These are phyloP conservation scores for Chalaropsis ovoidea DNA, from an alignment of 2,329 filamentous ascomycete genomes.

Conservation along the genomic window DNA sequence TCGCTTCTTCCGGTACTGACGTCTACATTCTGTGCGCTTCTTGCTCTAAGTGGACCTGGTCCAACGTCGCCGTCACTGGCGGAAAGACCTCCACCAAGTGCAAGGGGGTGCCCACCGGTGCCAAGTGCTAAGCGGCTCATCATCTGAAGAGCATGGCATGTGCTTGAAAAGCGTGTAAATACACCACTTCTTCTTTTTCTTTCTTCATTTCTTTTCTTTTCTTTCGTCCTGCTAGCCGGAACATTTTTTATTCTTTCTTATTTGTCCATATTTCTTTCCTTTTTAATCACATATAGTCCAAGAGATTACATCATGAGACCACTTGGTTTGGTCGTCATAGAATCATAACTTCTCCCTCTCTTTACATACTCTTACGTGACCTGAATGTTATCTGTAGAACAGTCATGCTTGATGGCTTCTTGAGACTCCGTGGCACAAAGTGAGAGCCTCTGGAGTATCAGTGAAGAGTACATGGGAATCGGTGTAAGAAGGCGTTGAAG, in stretches of 20 bases:
- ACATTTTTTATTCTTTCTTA: not conserved
- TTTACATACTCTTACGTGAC: not conserved
- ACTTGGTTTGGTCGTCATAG: not conserved
- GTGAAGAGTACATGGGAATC: too few species aligned
- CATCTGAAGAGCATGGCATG: not conserved
- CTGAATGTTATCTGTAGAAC: not conserved
- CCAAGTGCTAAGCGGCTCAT: slow-evolving; percentile 19
- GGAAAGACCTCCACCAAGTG: slow-evolving; percentile 36
- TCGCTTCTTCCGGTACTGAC: slow-evolving; percentile 34
- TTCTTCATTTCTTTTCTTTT: not conserved
- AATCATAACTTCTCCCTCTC: not conserved
- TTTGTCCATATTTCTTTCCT: not conserved
- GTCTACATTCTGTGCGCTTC: slow-evolving; percentile 46
- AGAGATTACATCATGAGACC: not conserved
- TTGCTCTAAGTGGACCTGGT: slow-evolving; percentile 45
- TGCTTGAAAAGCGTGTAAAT: slow-evolving; percentile 7
- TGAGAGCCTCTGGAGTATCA: too few species aligned
- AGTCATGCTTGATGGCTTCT: not conserved
- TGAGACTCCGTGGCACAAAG: too few species aligned
- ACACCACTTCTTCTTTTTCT: not conserved
- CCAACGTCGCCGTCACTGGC: slow-evolving; percentile 40
- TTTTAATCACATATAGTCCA: not conserved
- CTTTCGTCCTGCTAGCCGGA: not conserved
- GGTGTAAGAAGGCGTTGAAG: too few species aligned
- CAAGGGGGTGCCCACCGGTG: slow-evolving; percentile 28